These are phyloP conservation scores for Geotrichum fermentans DNA, from an alignment of 1,139 yeast species.

Conservation along the genomic window DNA sequence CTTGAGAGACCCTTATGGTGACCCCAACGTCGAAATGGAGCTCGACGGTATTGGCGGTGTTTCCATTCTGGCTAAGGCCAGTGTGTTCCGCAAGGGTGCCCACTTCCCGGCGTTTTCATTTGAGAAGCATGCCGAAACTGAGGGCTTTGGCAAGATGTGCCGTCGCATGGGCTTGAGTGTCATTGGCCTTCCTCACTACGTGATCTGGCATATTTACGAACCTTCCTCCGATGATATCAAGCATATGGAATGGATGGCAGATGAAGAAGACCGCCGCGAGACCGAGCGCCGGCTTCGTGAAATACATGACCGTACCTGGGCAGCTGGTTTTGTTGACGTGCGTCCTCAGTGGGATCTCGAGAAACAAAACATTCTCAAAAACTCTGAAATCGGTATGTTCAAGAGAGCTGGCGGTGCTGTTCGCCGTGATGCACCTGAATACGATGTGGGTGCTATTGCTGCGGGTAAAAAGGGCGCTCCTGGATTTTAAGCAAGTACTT, in stretches of 20 bases:
- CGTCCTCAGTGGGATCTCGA: slow-evolving; percentile 64
- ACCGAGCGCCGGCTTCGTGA: slow-evolving; percentile 63
- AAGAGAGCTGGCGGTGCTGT: slow-evolving; percentile 10
- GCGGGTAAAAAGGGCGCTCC: slow-evolving; percentile 8
- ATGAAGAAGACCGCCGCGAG: slow-evolving; percentile 72
- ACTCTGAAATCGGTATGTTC: slow-evolving; percentile 50
- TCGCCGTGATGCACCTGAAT: slow-evolving; percentile 8
- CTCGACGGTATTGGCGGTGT: slow-evolving; percentile 92
- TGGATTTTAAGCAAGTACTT: background rate
- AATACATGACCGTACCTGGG: slow-evolving; percentile 72
- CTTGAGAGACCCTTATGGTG: slow-evolving; percentile 79
- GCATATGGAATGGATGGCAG: slow-evolving; percentile 97
- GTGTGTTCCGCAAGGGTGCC: slow-evolving; percentile 72
- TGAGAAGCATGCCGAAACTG: slow-evolving; percentile 89
- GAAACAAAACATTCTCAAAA: slow-evolving; percentile 60
- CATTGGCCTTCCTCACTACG: slow-evolving; percentile 82
- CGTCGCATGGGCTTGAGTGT: slow-evolving; percentile 77
- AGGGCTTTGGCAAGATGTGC: slow-evolving; percentile 84
- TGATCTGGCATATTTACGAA: slow-evolving; percentile 89
- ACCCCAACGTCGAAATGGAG: slow-evolving; percentile 81
- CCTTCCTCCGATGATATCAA: slow-evolving; percentile 81
- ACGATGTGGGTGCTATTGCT: slow-evolving; percentile 15
- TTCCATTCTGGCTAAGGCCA: slow-evolving; percentile 73
- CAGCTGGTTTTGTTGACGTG: slow-evolving; percentile 70
- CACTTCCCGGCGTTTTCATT: slow-evolving; percentile 90